These are phyloP conservation scores for Acer saccharum DNA, from an alignment of 345 rosid genomes.

Conservation along the genomic window DNA sequence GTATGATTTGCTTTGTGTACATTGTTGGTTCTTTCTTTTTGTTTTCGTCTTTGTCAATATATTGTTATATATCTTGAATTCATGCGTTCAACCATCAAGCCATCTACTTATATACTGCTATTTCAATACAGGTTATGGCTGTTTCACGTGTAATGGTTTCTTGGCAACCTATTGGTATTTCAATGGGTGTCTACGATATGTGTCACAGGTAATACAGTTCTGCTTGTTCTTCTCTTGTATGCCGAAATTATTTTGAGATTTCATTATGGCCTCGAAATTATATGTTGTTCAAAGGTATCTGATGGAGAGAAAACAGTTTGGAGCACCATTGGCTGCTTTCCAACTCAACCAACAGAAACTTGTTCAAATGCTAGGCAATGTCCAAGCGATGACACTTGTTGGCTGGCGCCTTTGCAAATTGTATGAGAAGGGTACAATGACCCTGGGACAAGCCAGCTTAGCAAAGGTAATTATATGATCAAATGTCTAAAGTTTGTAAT, in stretches of 20 bases:
- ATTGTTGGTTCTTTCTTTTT: neutral
- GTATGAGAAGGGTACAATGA: conserved; percentile 83
- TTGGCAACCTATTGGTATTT: conserved; percentile 94
- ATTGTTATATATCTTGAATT: neutral
- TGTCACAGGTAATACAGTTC: conserved; percentile 75
- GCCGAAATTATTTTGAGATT: neutral
- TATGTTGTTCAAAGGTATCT: conserved; percentile 56
- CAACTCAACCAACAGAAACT: conserved; percentile 94
- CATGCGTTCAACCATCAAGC: neutral
- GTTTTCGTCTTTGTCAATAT: conserved; percentile 15
- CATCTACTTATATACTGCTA: conserved; percentile 8
- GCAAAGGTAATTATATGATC: conserved; percentile 60
- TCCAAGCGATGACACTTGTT: conserved; percentile 89
- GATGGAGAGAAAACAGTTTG: conserved; percentile 94
- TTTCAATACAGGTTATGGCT: conserved; percentile 64
- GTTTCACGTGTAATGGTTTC: conserved; percentile 94
- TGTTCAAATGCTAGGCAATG: conserved; percentile 78
- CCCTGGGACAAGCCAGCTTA: conserved; percentile 94
- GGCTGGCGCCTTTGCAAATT: conserved; percentile 98
- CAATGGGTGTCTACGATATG: conserved; percentile 96
- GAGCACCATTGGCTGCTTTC: conserved; percentile 95
- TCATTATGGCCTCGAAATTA: conserved; percentile 5
- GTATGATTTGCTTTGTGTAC: neutral
- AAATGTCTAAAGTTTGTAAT: conserved; percentile 11
- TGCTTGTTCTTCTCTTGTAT: neutral